phyloP scores from a whole-genome alignment of 83 land plant genomes.

The Diphasiastrum complanatum region DNA sequence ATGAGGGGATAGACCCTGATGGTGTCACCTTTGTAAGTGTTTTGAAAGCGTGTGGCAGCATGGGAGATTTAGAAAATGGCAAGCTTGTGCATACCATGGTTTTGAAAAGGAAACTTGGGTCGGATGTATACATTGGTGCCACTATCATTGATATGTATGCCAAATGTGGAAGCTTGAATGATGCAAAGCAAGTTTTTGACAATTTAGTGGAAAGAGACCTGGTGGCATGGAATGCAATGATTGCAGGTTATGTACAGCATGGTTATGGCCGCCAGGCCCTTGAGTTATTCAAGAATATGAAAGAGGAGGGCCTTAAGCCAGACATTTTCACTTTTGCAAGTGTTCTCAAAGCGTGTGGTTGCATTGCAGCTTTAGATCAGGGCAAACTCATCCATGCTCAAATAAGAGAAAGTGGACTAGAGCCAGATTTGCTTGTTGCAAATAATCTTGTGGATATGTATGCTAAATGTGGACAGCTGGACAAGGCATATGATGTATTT shows the following conservation, averaged over 20 bases:
- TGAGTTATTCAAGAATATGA: conserved; percentile 27
- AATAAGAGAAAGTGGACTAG: conserved; percentile 29
- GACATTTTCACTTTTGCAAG: conserved; percentile 33
- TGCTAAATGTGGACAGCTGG: conserved; percentile 21
- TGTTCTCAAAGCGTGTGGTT: conserved; percentile 35
- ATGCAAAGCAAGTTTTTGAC: conserved; percentile 12
- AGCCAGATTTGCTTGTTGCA: conserved; percentile 23
- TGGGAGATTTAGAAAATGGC: background rate
- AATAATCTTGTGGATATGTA: conserved; percentile 36
- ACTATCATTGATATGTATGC: conserved; percentile 14
- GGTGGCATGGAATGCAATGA: conserved; percentile 17
- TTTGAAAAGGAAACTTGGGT: background rate
- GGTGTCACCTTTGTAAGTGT: conserved; percentile 1
- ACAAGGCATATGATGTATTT: background rate
- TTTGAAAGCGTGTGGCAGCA: conserved; percentile 9
- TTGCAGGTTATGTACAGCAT: too few species aligned
- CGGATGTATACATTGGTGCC: background rate
- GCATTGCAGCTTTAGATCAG: conserved; percentile 29
- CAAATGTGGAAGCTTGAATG: background rate
- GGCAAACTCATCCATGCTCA: conserved; percentile 30
- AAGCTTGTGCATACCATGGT: background rate
- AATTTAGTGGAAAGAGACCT: background rate
- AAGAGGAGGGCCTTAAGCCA: conserved; percentile 9
- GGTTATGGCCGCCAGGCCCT: conserved; percentile 23
- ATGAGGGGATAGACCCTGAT: conserved; percentile 10